Percentiles rank a stretch among this genome's conserved stretches.
These are phyloP conservation scores for Seiridium cupressi DNA, from an alignment of 2,329 filamentous ascomycete genomes.

Conservation along the genomic window DNA sequence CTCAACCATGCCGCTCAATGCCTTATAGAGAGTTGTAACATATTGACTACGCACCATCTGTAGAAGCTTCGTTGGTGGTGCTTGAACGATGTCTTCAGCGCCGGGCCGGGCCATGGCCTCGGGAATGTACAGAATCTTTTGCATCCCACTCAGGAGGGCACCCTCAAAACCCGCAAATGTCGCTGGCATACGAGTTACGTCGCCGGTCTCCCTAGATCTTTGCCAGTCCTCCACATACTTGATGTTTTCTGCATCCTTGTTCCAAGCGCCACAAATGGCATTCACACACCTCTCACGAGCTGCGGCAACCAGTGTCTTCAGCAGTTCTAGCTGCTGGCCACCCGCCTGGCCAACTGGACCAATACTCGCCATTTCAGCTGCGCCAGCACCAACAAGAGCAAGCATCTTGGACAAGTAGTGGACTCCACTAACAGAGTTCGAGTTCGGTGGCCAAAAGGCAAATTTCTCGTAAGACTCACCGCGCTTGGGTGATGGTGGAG, in stretches of 20 bases:
- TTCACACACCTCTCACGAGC: constrained; percentile 83
- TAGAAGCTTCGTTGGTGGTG: constrained; percentile 82
- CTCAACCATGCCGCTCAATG: constrained; percentile 92
- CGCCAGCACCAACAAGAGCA: constrained; percentile 78
- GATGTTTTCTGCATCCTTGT: constrained; percentile 87
- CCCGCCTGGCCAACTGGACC: constrained; percentile 58
- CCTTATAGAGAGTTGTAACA: constrained; percentile 90
- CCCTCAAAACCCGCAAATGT: constrained; percentile 85
- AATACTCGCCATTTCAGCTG: constrained; percentile 80
- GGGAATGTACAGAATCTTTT: constrained; percentile 91
- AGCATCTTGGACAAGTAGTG: constrained; percentile 85
- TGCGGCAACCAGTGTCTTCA: constrained; percentile 72
- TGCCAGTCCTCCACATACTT: constrained; percentile 95
- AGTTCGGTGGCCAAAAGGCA: constrained; percentile 93
- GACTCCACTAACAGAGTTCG: constrained; percentile 89
- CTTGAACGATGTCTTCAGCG: constrained; percentile 73
- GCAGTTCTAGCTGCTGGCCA: constrained; percentile 63
- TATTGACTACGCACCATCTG: constrained; percentile 92
- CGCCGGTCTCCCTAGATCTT: constrained; percentile 73
- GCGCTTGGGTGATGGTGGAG: constrained; percentile 71
- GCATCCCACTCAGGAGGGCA: constrained; percentile 78
- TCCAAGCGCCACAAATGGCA: constrained; percentile 88
- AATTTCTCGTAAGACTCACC: constrained; percentile 91
- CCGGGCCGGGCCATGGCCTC: constrained; percentile 77
- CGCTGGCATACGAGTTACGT: constrained; percentile 87